Evolutionary conservation across 371 early-diverging fungal species (phyloP).

Genomic region (Encephalitozoon romaleae): DNA sequence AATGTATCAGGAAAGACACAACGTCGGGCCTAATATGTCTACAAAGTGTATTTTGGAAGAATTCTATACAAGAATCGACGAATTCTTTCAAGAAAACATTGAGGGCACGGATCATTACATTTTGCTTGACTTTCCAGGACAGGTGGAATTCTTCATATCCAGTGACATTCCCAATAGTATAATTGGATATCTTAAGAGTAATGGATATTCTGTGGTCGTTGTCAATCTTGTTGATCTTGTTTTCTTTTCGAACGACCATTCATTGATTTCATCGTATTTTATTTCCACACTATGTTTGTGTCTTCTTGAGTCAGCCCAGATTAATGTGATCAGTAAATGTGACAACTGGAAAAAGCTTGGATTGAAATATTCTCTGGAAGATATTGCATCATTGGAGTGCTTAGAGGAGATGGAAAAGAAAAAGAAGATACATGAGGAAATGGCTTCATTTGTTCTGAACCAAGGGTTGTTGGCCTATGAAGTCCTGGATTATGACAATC

Average conservation of each 20-base stretch:
- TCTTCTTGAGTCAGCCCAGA: conserved; percentile 27
- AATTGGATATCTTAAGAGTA: conserved; percentile 1
- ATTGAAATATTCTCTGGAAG: not conserved
- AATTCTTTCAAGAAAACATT: conserved; percentile 24
- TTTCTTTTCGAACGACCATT: conserved; percentile 13
- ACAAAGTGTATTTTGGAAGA: conserved; percentile 30
- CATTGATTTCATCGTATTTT: conserved; percentile 40
- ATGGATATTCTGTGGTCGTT: conserved; percentile 23
- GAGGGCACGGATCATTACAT: conserved; percentile 20
- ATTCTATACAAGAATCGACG: conserved; percentile 6
- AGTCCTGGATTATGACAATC: conserved; percentile 38
- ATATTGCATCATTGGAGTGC: not conserved
- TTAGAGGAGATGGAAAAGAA: not conserved
- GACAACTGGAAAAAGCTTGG: conserved; percentile 24
- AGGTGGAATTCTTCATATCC: conserved; percentile 41
- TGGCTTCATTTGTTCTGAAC: not conserved
- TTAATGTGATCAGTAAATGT: conserved; percentile 43
- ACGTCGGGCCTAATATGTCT: conserved; percentile 38
- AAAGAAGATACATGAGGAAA: not conserved
- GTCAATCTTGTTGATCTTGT: conserved; percentile 38
- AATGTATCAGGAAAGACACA: conserved; percentile 17
- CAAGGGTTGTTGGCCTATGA: conserved; percentile 26
- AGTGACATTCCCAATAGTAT: not conserved
- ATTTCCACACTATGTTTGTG: conserved; percentile 17
- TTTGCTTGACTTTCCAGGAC: conserved; percentile 49